Base-by-base conservation (phyloP, 148 eudicot genomes). In the Rhododendron simsii region DNA sequence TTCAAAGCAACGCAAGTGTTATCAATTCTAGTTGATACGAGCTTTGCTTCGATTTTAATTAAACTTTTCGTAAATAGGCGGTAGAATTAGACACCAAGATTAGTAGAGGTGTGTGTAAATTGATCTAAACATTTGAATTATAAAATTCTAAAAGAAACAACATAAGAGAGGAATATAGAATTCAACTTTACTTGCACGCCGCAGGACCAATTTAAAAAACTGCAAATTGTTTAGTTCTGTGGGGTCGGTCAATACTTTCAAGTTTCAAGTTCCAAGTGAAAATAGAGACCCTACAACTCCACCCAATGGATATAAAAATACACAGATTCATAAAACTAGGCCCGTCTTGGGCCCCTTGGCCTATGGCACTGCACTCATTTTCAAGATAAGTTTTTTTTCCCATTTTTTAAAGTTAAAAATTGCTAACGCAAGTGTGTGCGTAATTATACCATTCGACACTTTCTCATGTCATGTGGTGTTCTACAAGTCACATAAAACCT, bases 211-310 rank as follows among this genome's bases (percentile, higher is more conserved):
- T 59, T 71, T 11, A 71, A 71, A 41, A 71, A 30, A 71, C 74
- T 26, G 74, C 74, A 67, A 67, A 65, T 65, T 10, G 73, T 65
- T 63, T 63, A n/a, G 28, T 65, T 65, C 10, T 65, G 73, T 65
- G 73, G 73, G 30, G 30, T 65, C 73, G 15, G 33, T 65, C 73
- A 71, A 71, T 28, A 13, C 76, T 30, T 71, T 28, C 76, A 71
- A 71, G 76, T 30, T 71, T 28, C 76, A 71, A 71, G 76, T 71
- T 71, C 76, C 76, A 71, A 71, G 76, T 71, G 76, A 71, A 53
- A 71, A 71, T 71, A 33, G 76, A 71, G 76, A 71, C 20, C 21
- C 76, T 71, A 39, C 76, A 71, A 71, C 76, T 71, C 39, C 76
- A 71, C 76, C 76, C 18, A 71, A 33, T 30, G 16, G 21, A 30